A percentile compares a stretch with the other conserved stretches of the same genome.
phyloP scores from a whole-genome alignment of 306 rosid species.

The Adenanthera pavonina region DNA sequence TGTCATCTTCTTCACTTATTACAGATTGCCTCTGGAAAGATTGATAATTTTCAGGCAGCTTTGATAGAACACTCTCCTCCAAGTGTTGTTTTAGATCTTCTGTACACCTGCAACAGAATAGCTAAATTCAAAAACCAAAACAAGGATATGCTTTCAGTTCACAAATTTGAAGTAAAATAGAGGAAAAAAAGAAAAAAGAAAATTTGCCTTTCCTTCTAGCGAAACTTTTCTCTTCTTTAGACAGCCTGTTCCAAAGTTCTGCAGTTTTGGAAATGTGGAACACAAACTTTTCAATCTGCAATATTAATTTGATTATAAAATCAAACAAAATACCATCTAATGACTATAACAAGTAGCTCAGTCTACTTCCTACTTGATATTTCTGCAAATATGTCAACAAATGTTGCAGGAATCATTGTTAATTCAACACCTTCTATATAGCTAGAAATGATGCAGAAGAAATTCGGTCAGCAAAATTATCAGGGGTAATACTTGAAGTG shows the following conservation, averaged over 20 bases:
- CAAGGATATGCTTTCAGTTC: neutral
- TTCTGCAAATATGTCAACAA: constrained; percentile 29
- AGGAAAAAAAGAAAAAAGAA: constrained; percentile 1
- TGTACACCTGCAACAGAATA: constrained; percentile 63
- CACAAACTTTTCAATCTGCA: constrained; percentile 85
- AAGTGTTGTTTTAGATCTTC: constrained; percentile 75
- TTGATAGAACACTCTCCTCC: constrained; percentile 73
- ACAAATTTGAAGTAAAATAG: neutral
- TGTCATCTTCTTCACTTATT: constrained; percentile 84
- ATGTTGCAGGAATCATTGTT: neutral
- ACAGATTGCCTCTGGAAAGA: constrained; percentile 71
- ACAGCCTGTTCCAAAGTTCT: constrained; percentile 71
- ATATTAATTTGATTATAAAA: constrained; percentile 22
- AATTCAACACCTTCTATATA: constrained; percentile 4
- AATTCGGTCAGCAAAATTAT: constrained; percentile 5
- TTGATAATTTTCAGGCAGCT: constrained; percentile 77
- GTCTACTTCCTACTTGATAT: neutral
- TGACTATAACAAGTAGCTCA: constrained; percentile 21
- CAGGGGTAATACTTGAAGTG: neutral
- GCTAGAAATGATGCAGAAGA: neutral
- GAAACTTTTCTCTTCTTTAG: constrained; percentile 70
- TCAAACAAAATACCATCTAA: constrained; percentile 25
- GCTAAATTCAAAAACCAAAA: constrained; percentile 40
- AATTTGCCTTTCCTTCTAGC: constrained; percentile 54
- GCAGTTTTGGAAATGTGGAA: constrained; percentile 67